Evolutionary conservation across 2,329 filamentous ascomycete genomes (phyloP).

Genomic region (Fusarium verticillioides): DNA sequence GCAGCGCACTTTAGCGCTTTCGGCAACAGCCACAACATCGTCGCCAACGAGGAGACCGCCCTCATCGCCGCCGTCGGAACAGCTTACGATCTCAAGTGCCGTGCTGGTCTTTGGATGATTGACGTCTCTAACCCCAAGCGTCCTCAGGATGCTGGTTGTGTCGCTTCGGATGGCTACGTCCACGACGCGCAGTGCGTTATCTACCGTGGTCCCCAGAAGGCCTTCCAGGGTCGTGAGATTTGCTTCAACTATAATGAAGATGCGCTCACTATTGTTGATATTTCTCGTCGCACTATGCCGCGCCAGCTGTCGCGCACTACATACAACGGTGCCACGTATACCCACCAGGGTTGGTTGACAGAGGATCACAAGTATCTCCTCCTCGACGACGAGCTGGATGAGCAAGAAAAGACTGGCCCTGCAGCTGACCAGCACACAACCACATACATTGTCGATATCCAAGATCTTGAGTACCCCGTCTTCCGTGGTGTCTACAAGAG

Average conservation of each 20-base stretch:
- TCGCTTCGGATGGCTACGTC: neutral
- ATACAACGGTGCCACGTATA: slow-evolving; percentile 13
- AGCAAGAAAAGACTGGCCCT: slow-evolving; percentile 53
- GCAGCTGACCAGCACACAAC: slow-evolving; percentile 55
- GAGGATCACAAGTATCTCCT: slow-evolving; percentile 56
- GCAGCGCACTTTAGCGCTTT: neutral
- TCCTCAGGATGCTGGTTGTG: slow-evolving; percentile 9
- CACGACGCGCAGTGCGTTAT: slow-evolving; percentile 17
- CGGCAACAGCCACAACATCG: slow-evolving; percentile 15
- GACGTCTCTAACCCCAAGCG: slow-evolving; percentile 1
- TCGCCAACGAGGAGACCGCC: neutral
- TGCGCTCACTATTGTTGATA: slow-evolving; percentile 8
- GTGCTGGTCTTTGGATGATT: slow-evolving; percentile 11
- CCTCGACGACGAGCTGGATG: slow-evolving; percentile 65
- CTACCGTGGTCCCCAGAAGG: slow-evolving; percentile 3
- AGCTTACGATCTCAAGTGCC: neutral
- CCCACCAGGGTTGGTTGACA: slow-evolving; percentile 65
- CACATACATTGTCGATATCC: slow-evolving; percentile 62
- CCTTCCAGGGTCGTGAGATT: slow-evolving; percentile 2
- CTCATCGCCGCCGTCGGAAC: slow-evolving; percentile 7
- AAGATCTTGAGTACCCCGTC: slow-evolving; percentile 52
- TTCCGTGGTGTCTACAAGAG: slow-evolving; percentile 35
- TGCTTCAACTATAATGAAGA: slow-evolving; percentile 21
- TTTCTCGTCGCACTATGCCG: slow-evolving; percentile 7
- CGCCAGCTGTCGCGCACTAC: slow-evolving; percentile 14